Conservation (phyloP, 163 green algal species). For the Scenedesmus sp. region DNA sequence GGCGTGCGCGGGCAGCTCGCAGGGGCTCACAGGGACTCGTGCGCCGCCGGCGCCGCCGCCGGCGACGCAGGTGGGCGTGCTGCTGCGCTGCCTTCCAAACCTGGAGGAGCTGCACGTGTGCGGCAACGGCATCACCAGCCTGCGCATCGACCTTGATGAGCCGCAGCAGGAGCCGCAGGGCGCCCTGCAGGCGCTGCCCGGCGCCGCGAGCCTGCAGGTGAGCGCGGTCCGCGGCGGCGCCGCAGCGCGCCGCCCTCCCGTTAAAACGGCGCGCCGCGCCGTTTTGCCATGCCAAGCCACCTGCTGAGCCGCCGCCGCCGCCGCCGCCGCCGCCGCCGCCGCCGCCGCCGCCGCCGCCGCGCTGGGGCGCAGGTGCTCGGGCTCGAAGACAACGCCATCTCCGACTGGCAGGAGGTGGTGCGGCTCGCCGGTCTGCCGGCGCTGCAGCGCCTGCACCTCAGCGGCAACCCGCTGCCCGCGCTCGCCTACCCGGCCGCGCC, state of each 20-base stretch:
- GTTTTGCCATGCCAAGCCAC: too few species aligned
- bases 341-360: too few species aligned
- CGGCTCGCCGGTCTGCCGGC: conserved; percentile 45
- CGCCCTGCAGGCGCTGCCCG: conserved; percentile 1
- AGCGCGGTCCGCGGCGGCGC: too few species aligned
- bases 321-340: too few species aligned
- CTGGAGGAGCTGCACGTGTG: conserved; percentile 77
- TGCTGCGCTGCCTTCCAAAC: conserved; percentile 56
- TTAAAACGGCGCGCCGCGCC: too few species aligned
- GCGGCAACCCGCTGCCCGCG: conserved; percentile 56
- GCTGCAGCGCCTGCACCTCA: conserved; percentile 63
- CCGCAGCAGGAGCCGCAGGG: conserved; percentile 2
- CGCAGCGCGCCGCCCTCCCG: too few species aligned
- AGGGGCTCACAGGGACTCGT: neutral
- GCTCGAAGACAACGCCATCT: conserved; percentile 72
- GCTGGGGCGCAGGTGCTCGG: conserved; percentile 70
- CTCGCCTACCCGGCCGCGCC: conserved; percentile 1
- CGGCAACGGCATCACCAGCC: conserved; percentile 62
- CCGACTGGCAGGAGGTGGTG: conserved; percentile 67
- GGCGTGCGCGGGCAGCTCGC: neutral
- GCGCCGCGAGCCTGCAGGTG: conserved; percentile 44
- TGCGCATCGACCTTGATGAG: conserved; percentile 30
- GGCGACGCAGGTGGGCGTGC: conserved; percentile 45
- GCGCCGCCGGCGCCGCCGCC: neutral
- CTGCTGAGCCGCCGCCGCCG: too few species aligned